Evolutionary conservation across 2,329 filamentous ascomycete species (phyloP).

Genomic region (Fusarium virguliforme): DNA sequence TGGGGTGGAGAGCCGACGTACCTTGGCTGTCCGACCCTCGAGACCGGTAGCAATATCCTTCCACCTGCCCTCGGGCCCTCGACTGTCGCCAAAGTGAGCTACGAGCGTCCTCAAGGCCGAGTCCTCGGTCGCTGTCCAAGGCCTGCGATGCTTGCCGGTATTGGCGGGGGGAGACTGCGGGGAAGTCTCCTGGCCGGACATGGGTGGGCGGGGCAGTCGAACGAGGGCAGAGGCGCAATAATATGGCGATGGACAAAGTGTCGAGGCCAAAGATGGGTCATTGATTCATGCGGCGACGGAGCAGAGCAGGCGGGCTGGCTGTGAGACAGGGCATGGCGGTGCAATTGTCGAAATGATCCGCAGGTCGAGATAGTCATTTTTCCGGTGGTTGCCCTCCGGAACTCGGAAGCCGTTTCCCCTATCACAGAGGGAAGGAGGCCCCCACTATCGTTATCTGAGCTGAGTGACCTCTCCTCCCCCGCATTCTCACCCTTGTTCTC

Average conservation of each 20-base stretch:
- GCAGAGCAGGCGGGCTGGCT: background rate
- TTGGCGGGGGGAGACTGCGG: constrained; percentile 45
- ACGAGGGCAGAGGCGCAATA: constrained; percentile 1
- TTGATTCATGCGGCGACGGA: constrained; percentile 22
- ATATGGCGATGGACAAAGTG: background rate
- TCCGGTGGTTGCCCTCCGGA: constrained; percentile 10
- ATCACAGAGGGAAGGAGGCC: background rate
- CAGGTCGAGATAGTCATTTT: constrained; percentile 13
- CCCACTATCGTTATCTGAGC: constrained; percentile 14
- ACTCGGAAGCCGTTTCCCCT: constrained; percentile 17
- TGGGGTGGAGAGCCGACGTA: constrained; percentile 20
- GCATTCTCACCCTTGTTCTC: constrained; percentile 4
- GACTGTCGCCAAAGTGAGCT: constrained; percentile 50
- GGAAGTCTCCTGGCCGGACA: constrained; percentile 47
- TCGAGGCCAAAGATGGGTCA: constrained; percentile 19
- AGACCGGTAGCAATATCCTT: constrained; percentile 50
- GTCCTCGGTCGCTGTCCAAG: constrained; percentile 51
- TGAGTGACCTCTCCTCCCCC: background rate
- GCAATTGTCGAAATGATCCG: constrained; percentile 14
- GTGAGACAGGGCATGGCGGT: background rate
- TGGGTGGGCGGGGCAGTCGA: constrained; percentile 23
- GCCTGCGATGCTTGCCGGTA: constrained; percentile 45
- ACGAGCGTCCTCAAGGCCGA: constrained; percentile 49
- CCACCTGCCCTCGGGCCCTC: constrained; percentile 51
- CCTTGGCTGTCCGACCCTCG: constrained; percentile 51